Evolutionary conservation across 2,329 filamentous ascomycete species (phyloP).

Genomic region (Drechslera avenae): DNA sequence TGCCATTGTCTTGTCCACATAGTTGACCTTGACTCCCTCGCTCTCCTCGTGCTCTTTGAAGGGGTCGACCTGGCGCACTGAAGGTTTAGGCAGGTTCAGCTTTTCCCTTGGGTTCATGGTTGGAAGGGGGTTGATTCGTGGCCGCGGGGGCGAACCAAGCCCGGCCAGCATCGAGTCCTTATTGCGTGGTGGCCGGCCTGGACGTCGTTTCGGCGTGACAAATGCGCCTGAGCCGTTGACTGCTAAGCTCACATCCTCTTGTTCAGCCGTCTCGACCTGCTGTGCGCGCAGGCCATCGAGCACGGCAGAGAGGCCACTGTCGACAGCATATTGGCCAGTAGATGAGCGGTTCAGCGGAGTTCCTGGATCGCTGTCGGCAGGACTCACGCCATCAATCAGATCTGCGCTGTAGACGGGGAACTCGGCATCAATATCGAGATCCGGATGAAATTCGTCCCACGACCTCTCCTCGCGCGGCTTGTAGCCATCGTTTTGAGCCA

Average conservation of each 20-base stretch:
- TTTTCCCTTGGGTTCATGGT: constrained; percentile 82
- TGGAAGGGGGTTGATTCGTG: constrained; percentile 73
- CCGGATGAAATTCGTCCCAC: constrained; percentile 97
- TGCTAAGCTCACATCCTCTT: constrained; percentile 16
- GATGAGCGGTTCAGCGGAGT: constrained; percentile 45
- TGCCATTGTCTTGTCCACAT: constrained; percentile 95
- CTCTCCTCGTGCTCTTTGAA: constrained; percentile 83
- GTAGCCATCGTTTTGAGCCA: constrained; percentile 92
- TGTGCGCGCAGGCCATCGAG: constrained; percentile 44
- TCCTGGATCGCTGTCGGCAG: constrained; percentile 53
- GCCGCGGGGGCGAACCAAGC: constrained; percentile 64
- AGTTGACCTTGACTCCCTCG: constrained; percentile 81
- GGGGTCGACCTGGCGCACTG: constrained; percentile 77
- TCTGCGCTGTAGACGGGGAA: constrained; percentile 81
- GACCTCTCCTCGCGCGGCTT: constrained; percentile 95
- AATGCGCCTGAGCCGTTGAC: constrained; percentile 27
- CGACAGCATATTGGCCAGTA: constrained; percentile 40
- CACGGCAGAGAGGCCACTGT: constrained; percentile 42
- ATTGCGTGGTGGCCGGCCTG: constrained; percentile 68
- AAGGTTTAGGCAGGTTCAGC: constrained; percentile 76
- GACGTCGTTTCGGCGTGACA: constrained; percentile 59
- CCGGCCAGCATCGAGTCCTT: constrained; percentile 65
- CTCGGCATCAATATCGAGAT: constrained; percentile 83
- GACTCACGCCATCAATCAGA: constrained; percentile 76
- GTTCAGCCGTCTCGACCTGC: constrained; percentile 33